Base-by-base conservation (phyloP, 2,329 filamentous ascomycete genomes). In the Microcyclosporella mali region DNA sequence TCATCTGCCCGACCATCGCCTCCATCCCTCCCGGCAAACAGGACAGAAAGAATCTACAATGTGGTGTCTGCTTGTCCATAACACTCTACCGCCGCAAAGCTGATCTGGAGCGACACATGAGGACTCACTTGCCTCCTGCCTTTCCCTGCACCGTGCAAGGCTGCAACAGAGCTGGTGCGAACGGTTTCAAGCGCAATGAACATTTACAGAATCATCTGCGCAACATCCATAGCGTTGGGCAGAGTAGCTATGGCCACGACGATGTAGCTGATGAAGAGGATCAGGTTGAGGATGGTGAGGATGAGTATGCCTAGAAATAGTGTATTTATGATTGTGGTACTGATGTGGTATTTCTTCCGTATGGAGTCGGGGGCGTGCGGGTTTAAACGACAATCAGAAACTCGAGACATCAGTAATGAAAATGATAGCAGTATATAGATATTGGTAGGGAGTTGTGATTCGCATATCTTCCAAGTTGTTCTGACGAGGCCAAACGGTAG, bases 51-150 rank as follows among this genome's bases (percentile, higher is more conserved):
- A 46, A 39, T 16, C 41, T 49, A 8, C 43, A 45, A 25, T 56
- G 56, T 33, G 41, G 44, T n/a, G 18, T 51, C 32, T 56, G 53
- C 43, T 45, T 21, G 11, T 51, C 49, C n/a, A 45, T 32, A 2
- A 45, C 32, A 10, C 44, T 46, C 3, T 58, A 53, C 51, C 46
- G 49, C 17, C 47, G 54, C 36, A 49, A 47, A 16, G 52, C 47
- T 16, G 52, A 58, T n/a, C 46, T 56, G 7, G 32, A 54, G 27
- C 46, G 52, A 8, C 56, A 58, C 39, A 53, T 54, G 52, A 29
- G 38, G 8, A 53, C 43, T 19, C 50, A 59, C 19, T 17, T 19
- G 2, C 30, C 37, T 1, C 33, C 25, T 12, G 41, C 37, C 12
- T 40, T 40, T 28, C 35, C 39, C 12, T 55, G 47, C 35, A 46